Evolutionary conservation across 1,139 yeast species (phyloP).

Genomic region (Trichomonascaceae sp.): DNA sequence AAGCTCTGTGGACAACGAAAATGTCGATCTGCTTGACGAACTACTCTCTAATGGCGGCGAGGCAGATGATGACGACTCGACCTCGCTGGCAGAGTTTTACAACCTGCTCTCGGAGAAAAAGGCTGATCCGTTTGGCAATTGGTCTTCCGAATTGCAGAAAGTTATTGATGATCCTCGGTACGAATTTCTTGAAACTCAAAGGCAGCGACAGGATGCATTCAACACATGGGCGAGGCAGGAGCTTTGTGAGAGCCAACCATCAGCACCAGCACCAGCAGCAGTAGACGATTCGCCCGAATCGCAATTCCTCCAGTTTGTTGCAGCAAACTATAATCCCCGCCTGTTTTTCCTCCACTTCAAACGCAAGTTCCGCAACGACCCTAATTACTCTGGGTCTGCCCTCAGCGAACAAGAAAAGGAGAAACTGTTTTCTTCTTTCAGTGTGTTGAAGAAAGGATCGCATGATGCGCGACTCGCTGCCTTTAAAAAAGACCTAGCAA

Average conservation of each 20-base stretch:
- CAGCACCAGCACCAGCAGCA: background rate
- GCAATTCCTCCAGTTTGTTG: constrained; percentile 24
- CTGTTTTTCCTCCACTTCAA: constrained; percentile 35
- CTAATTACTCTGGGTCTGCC: constrained; percentile 19
- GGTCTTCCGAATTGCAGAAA: constrained; percentile 34
- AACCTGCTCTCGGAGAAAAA: constrained; percentile 20
- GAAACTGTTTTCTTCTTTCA: constrained; percentile 27
- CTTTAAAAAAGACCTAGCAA: constrained; percentile 3
- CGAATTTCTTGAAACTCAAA: constrained; percentile 25
- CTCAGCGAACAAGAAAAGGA: constrained; percentile 31
- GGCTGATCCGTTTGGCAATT: constrained; percentile 32
- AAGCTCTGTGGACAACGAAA: constrained; percentile 9
- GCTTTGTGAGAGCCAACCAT: background rate
- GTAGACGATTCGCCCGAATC: constrained; percentile 11
- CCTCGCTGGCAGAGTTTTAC: constrained; percentile 13
- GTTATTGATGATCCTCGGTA: constrained; percentile 31
- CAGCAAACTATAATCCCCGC: constrained; percentile 21
- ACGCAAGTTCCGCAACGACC: constrained; percentile 25
- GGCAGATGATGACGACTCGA: constrained; percentile 4
- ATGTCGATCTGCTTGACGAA: constrained; percentile 6
- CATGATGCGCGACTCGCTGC: constrained; percentile 6
- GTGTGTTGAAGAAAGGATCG: constrained; percentile 8
- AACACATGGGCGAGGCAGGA: constrained; percentile 29
- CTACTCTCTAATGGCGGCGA: constrained; percentile 10
- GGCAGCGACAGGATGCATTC: constrained; percentile 27